Evolutionary conservation across 169 alveolate species (phyloP), one percentile per base, ranked within the genome.

Genomic region (Eimeria nieschulzi): DNA sequence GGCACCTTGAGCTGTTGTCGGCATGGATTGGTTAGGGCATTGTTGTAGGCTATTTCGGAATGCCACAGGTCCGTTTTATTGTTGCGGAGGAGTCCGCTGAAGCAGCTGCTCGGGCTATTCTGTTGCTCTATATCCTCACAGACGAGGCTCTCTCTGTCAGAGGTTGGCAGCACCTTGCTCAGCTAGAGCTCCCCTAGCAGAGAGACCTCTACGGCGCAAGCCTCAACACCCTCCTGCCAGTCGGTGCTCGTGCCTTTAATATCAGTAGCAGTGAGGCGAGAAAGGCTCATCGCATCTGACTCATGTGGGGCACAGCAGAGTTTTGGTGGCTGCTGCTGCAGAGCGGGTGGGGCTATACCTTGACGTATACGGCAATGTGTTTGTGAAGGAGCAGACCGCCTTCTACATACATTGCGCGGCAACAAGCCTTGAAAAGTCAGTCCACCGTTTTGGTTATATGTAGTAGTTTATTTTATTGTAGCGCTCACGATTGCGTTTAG

Each of bases 41-140:
- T 19, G 7, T 23, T 23, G 15, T 66, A 2, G 3, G 5, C 26
- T n/a, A 19, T 23, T 25, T 66, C 7, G 39, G 26, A n/a, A 66
- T 21, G 46, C 25, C 15, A 46, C 64, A 75, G 83, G 33, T 75
- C 25, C 55, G 64, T 33, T 75, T 75, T 75, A 46, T 75, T 13
- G n/a, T 75, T 19, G n/a, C 64, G 23, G 83, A 75, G 83, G 83
- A 75, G 83, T 46, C 83, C 39, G 56, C 83, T 46, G 83, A 75
- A 51, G 83, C 39, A 13, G 83, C 83, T 39, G 83, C 83, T 39
- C 83, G 83, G 7, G 2, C 19, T 33, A 59, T 75, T 33, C 83
- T 75, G 83, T 63, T 75, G 61, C 64, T 75, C 66, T 51, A n/a
- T 33, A 75, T 75, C 39, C 83, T 75, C 15, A 75, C 83, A 1